Conservation (phyloP, 768 basidiomycete species). For the Serendipita sp. region DNA sequence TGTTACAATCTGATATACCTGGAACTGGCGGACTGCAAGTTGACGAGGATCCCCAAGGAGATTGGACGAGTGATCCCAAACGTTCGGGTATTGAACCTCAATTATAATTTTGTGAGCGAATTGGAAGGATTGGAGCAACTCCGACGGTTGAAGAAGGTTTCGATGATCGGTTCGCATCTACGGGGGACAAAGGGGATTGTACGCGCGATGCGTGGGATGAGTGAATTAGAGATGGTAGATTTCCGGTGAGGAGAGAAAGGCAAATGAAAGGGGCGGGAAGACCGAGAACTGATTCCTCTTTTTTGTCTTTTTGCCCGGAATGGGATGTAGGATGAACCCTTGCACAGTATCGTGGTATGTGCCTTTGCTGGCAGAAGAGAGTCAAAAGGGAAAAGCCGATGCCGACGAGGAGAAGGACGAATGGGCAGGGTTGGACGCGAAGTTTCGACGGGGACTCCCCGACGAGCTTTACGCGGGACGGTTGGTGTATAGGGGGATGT, state of each 20-base stretch:
- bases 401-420: neutral
- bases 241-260: slow-evolving; percentile 46
- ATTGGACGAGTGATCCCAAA: slow-evolving; percentile 60
- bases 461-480: slow-evolving; percentile 77
- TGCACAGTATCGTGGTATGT: slow-evolving; percentile 93
- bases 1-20: slow-evolving; percentile 86
- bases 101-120: slow-evolving; percentile 75
- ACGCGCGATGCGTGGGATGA: slow-evolving; percentile 50
- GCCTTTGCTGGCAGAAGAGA: slow-evolving; percentile 45
- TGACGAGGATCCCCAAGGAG: slow-evolving; percentile 55
- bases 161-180: slow-evolving; percentile 69
- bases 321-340: slow-evolving; percentile 66
- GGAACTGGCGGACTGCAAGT: slow-evolving; percentile 75
- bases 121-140: slow-evolving; percentile 66
- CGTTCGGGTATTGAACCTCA: slow-evolving; percentile 79
- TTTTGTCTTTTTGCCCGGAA: neutral
- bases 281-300: neutral
- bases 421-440: slow-evolving; percentile 68
- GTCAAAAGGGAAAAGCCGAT: slow-evolving; percentile 13
- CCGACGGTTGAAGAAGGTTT: slow-evolving; percentile 62
- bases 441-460: slow-evolving; percentile 80
- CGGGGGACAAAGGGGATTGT: slow-evolving; percentile 60
- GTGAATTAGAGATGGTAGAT: slow-evolving; percentile 77
- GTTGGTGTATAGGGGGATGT: slow-evolving; percentile 73
- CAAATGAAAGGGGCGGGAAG: neutral